These are phyloP conservation scores for Suillus alpinus DNA, from an alignment of 768 basidiomycete species.

Conservation along the genomic window DNA sequence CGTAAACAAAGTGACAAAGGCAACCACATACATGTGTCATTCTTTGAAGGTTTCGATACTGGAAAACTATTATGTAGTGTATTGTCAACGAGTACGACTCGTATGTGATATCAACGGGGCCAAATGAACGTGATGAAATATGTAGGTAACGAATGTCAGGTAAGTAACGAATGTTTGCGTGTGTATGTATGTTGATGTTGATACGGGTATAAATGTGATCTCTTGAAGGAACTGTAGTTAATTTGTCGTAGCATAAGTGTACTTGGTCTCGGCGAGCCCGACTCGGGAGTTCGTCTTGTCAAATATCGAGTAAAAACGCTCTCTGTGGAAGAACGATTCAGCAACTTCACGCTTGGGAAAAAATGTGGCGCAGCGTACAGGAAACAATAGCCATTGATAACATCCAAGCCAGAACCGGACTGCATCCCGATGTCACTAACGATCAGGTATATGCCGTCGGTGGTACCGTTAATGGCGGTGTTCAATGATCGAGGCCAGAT, in stretches of 20 bases:
- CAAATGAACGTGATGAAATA: not conserved
- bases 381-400: not conserved
- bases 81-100: not conserved
- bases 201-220: not conserved
- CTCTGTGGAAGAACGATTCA: not conserved
- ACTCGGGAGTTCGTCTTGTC: slow-evolving; percentile 30
- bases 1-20: too few relatives aligned
- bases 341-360: slow-evolving; percentile 6
- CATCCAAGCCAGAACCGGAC: slow-evolving; percentile 27
- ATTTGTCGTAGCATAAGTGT: slow-evolving; percentile 17
- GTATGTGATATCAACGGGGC: not conserved
- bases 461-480: slow-evolving; percentile 28
- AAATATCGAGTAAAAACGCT: slow-evolving; percentile 38
- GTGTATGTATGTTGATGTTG: not conserved
- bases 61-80: not conserved
- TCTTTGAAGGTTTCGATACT: not conserved
- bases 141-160: not conserved
- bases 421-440: slow-evolving; percentile 20
- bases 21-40: too few relatives aligned
- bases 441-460: slow-evolving; percentile 2
- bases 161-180: not conserved
- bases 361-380: not conserved
- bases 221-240: not conserved
- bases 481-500: slow-evolving; percentile 34
- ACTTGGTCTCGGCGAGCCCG: slow-evolving; percentile 33